Conservation (phyloP, 2,329 filamentous ascomycete genomes). For the Parascedosporium putredinis region DNA sequence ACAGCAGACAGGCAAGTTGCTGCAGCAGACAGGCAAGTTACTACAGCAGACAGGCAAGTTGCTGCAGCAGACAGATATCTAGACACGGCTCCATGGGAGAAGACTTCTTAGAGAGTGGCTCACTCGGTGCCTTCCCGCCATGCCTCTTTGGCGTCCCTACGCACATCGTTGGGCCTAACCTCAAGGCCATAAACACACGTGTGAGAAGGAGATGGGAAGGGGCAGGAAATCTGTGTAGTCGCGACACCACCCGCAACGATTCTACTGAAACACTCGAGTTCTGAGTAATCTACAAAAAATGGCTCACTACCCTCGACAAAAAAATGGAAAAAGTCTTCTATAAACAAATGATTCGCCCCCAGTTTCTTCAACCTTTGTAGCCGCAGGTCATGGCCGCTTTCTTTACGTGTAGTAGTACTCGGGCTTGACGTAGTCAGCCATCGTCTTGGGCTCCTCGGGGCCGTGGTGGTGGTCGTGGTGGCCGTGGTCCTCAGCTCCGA, state of each 20-base stretch:
- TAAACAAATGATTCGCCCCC: slow-evolving; percentile 1
- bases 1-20: no score
- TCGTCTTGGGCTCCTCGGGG: slow-evolving; percentile 84
- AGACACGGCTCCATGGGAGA: no score
- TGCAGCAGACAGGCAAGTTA: no score
- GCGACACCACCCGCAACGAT: neutral
- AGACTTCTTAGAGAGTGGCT: no score
- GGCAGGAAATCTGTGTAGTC: slow-evolving; percentile 9
- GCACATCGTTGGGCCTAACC: no score
- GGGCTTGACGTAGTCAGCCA: slow-evolving; percentile 90
- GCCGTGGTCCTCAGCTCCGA: slow-evolving; percentile 72
- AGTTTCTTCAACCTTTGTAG: neutral
- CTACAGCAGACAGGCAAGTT: no score
- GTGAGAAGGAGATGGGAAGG: slow-evolving; percentile 11
- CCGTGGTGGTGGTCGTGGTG: slow-evolving; percentile 41
- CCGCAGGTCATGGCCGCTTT: neutral
- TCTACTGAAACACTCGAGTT: slow-evolving; percentile 4
- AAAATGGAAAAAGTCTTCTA: neutral
- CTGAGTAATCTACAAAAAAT: slow-evolving; percentile 4
- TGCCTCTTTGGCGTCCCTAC: no score
- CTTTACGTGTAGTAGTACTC: slow-evolving; percentile 65
- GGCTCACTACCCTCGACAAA: slow-evolving; percentile 1
- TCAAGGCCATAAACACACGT: no score
- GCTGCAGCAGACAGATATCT: no score
- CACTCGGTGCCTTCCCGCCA: no score